Percentiles rank a stretch among this genome's conserved stretches.
Evolutionary conservation across 257 asterid species (phyloP).

Genomic region (Penstemon newberryi): DNA sequence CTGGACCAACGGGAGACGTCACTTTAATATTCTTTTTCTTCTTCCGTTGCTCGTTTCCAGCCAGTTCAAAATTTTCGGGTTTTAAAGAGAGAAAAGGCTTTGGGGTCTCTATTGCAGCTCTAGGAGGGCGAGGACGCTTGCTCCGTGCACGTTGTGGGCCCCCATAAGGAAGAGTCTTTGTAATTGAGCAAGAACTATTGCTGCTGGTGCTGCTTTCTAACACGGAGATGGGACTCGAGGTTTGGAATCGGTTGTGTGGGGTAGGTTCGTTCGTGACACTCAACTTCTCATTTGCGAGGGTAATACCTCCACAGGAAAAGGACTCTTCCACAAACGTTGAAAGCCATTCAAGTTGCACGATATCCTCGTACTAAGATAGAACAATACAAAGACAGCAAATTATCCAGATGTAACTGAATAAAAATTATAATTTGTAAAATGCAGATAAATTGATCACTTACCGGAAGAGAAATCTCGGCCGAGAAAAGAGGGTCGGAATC

Average conservation of each 20-base stretch:
- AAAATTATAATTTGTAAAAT: too few species aligned
- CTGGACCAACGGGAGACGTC: slow-evolving; percentile 20
- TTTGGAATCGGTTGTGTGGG: slow-evolving; percentile 46
- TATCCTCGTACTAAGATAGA: slow-evolving; percentile 71
- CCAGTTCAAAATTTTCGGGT: too few species aligned
- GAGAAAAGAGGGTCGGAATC: slow-evolving; percentile 61
- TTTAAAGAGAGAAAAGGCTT: slow-evolving; percentile 24
- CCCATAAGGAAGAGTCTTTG: slow-evolving; percentile 45
- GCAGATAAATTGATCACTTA: slow-evolving; percentile 29
- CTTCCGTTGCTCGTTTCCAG: too few species aligned
- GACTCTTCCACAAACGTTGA: slow-evolving; percentile 84
- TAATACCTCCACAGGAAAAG: slow-evolving; percentile 58
- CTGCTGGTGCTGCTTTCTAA: slow-evolving; percentile 68
- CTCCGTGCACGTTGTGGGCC: slow-evolving; percentile 87
- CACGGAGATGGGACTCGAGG: slow-evolving; percentile 76
- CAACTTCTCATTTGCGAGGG: slow-evolving; percentile 50
- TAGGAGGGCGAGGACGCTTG: slow-evolving; percentile 86
- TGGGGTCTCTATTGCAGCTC: slow-evolving; percentile 45
- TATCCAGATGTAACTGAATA: too few species aligned
- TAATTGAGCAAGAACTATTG: slow-evolving; percentile 49
- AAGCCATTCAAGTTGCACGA: slow-evolving; percentile 68
- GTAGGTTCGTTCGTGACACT: slow-evolving; percentile 29
- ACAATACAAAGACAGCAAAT: not conserved
- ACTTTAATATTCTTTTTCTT: slow-evolving; percentile 49
- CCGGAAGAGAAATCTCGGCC: slow-evolving; percentile 86